Percentiles rank a stretch among this genome's conserved stretches.
Conservation (phyloP, 1,284 basidiomycete genomes). For the Irpex rosettiformis region DNA sequence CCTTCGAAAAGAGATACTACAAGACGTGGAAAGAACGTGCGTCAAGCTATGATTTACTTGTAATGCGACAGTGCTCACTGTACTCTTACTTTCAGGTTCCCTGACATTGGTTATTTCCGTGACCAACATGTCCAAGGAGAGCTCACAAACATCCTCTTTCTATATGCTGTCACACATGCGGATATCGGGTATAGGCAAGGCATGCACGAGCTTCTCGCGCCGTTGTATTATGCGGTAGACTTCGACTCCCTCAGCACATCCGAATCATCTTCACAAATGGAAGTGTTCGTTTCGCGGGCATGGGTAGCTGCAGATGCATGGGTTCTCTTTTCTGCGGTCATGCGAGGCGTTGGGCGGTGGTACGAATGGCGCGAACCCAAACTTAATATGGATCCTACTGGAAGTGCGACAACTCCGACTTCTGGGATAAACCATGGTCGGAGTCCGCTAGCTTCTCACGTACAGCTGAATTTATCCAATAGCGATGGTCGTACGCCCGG, state of each 20-base stretch:
- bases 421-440: constrained; percentile 13
- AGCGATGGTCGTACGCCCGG: constrained; percentile 32
- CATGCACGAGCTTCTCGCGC: constrained; percentile 93
- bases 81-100: constrained; percentile 56
- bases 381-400: constrained; percentile 17
- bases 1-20: constrained; percentile 79
- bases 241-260: constrained; percentile 61
- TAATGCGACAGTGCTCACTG: background rate
- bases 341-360: constrained; percentile 76
- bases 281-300: constrained; percentile 60
- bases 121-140: constrained; percentile 69
- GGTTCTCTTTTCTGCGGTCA: constrained; percentile 74
- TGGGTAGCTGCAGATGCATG: constrained; percentile 85
- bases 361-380: constrained; percentile 83
- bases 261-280: constrained; percentile 27
- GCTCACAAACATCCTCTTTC: constrained; percentile 81
- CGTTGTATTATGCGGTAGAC: constrained; percentile 78
- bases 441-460: constrained; percentile 42
- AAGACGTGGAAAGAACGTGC: constrained; percentile 92
- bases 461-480: constrained; percentile 39
- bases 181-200: constrained; percentile 90
- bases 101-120: constrained; percentile 87
- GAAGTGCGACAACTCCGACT: constrained; percentile 11
- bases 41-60: constrained; percentile 16
- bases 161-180: constrained; percentile 75